Evolutionary conservation across 2,329 filamentous ascomycete species (phyloP).

Genomic region (Cryoendolithus antarcticus): DNA sequence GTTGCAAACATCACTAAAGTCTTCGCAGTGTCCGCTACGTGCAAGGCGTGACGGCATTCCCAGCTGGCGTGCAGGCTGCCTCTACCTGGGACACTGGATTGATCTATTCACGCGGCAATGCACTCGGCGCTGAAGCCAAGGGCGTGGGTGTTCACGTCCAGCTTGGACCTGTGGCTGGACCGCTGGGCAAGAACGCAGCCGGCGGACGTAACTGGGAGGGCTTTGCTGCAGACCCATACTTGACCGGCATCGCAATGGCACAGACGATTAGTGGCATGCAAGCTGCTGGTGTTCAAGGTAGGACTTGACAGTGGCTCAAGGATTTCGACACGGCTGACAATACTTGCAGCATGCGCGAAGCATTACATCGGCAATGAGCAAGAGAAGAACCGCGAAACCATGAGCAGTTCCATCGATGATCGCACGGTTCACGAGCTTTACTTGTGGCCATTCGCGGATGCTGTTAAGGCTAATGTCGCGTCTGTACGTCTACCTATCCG

Average conservation of each 20-base stretch:
- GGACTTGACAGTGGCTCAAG: too few species aligned
- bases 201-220: slow-evolving; percentile 34
- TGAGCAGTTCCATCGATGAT: slow-evolving; percentile 20
- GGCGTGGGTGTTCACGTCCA: slow-evolving; percentile 64
- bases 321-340: too few species aligned
- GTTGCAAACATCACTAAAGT: not conserved
- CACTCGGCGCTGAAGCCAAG: slow-evolving; percentile 60
- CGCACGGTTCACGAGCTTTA: slow-evolving; percentile 16
- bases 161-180: slow-evolving; percentile 63
- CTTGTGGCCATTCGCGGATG: slow-evolving; percentile 13
- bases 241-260: slow-evolving; percentile 39
- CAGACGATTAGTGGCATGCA: slow-evolving; percentile 39
- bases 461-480: slow-evolving; percentile 10
- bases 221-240: slow-evolving; percentile 54
- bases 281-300: slow-evolving; percentile 30
- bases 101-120: slow-evolving; percentile 69
- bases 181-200: slow-evolving; percentile 6
- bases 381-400: slow-evolving; percentile 8
- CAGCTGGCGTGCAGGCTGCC: slow-evolving; percentile 75
- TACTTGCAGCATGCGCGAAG: slow-evolving; percentile 12
- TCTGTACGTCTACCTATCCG: not conserved
- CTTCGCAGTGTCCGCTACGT: slow-evolving; percentile 55
- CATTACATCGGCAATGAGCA: slow-evolving; percentile 7
- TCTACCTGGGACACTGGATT: slow-evolving; percentile 80
- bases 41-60: slow-evolving; percentile 75